phyloP scores from a whole-genome alignment of 2,329 filamentous ascomycete genomes.

The Diaporthe ilicicola region DNA sequence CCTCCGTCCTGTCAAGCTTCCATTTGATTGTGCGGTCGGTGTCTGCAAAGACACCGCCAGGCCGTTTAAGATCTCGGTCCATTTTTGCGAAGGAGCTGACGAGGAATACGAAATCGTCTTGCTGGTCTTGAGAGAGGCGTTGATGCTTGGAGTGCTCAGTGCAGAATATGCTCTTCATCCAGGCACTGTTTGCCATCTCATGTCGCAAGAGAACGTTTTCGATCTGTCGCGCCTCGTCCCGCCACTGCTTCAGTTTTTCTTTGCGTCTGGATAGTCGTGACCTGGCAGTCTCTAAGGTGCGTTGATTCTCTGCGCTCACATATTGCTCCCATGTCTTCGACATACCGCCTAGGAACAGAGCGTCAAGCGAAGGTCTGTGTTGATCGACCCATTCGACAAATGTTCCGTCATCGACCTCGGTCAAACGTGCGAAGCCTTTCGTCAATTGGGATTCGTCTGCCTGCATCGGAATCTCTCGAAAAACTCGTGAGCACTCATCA shows the following conservation, averaged over 20 bases:
- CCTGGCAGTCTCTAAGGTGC: constrained; percentile 78
- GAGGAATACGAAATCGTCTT: constrained; percentile 85
- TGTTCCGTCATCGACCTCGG: constrained; percentile 86
- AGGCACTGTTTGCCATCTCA: constrained; percentile 85
- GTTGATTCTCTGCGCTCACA: constrained; percentile 81
- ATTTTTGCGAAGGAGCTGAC: constrained; percentile 80
- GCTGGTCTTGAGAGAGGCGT: constrained; percentile 87
- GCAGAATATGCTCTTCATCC: constrained; percentile 94
- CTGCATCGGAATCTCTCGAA: constrained; percentile 77
- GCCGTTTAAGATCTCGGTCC: constrained; percentile 78
- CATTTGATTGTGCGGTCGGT: constrained; percentile 71
- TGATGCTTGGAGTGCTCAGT: constrained; percentile 94
- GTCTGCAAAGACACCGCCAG: constrained; percentile 82
- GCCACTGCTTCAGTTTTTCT: constrained; percentile 85
- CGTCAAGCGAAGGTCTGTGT: constrained; percentile 79
- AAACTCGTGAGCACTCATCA: constrained; percentile 76
- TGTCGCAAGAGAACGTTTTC: constrained; percentile 83
- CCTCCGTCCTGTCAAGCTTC: constrained; percentile 95
- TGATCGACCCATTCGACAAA: constrained; percentile 91
- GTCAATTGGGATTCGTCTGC: constrained; percentile 63
- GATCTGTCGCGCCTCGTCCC: constrained; percentile 70
- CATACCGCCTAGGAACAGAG: constrained; percentile 82
- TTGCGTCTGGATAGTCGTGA: constrained; percentile 76
- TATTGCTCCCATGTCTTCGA: constrained; percentile 90
- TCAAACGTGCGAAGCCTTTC: constrained; percentile 82